A percentile compares a stretch with the other conserved stretches of the same genome.
phyloP scores from a whole-genome alignment of 2,329 filamentous ascomycete genomes.

The Penicillium sp. region DNA sequence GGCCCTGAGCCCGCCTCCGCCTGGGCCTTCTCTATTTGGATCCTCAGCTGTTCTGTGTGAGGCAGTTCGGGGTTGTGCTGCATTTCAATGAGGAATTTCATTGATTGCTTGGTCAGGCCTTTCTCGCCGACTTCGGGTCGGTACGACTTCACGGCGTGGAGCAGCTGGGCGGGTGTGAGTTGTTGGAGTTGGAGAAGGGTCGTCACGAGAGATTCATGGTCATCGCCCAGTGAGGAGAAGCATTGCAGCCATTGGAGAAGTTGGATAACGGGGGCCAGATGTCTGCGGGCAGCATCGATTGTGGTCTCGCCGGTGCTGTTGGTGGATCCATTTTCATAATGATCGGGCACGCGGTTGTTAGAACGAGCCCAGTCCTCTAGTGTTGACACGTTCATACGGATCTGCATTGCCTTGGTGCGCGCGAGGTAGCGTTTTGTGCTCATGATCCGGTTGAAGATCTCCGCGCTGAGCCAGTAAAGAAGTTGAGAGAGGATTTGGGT shows the following conservation, averaged over 20 bases:
- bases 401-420: slow-evolving; percentile 98
- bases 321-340: slow-evolving; percentile 91
- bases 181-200: slow-evolving; percentile 87
- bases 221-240: slow-evolving; percentile 90
- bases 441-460: slow-evolving; percentile 98
- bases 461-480: slow-evolving; percentile 92
- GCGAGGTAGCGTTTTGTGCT: slow-evolving; percentile 92
- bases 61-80: slow-evolving; percentile 72
- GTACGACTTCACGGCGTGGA: slow-evolving; percentile 91
- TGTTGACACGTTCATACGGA: slow-evolving; percentile 95
- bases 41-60: slow-evolving; percentile 37
- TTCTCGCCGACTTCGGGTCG: slow-evolving; percentile 95
- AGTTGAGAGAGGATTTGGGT: slow-evolving; percentile 90
- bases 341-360: slow-evolving; percentile 92
- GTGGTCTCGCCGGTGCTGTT: slow-evolving; percentile 83
- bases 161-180: slow-evolving; percentile 81
- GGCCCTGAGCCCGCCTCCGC: slow-evolving; percentile 16
- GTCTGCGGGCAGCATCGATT: slow-evolving; percentile 77
- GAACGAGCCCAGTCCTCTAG: slow-evolving; percentile 93
- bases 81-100: slow-evolving; percentile 80
- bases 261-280: slow-evolving; percentile 89
- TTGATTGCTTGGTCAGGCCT: slow-evolving; percentile 80
- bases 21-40: slow-evolving; percentile 30
- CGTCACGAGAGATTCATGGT: slow-evolving; percentile 82
- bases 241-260: slow-evolving; percentile 96